A percentile compares a stretch with the other conserved stretches of the same genome.
These are phyloP conservation scores for Silene conica DNA, from an alignment of 148 eudicot genomes.

Conservation along the genomic window DNA sequence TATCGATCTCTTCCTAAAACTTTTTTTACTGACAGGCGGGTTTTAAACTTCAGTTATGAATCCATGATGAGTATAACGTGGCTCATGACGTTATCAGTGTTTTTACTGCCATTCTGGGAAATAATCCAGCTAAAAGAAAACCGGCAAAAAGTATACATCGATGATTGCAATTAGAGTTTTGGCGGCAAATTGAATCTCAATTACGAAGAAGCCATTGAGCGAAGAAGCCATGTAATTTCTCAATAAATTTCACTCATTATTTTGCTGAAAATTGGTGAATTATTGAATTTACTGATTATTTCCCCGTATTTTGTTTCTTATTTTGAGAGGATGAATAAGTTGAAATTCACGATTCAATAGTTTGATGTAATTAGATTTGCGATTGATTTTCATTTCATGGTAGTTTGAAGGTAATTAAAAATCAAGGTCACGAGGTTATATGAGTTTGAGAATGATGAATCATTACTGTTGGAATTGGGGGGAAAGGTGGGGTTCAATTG, in stretches of 20 bases:
- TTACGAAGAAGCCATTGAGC: too few relatives aligned
- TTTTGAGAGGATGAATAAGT: background rate
- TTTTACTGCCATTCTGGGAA: too few relatives aligned
- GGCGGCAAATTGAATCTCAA: constrained; percentile 4
- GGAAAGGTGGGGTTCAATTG: too few relatives aligned
- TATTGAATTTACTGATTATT: background rate
- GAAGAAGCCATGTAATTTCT: background rate
- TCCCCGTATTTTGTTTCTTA: background rate
- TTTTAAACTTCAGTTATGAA: too few relatives aligned
- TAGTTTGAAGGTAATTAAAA: background rate
- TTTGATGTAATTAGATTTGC: background rate
- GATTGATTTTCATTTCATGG: background rate
- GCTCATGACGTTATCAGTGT: background rate
- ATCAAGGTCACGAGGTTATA: background rate
- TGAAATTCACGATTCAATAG: background rate
- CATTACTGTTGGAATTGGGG: too few relatives aligned
- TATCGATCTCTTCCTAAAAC: background rate
- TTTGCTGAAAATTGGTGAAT: background rate
- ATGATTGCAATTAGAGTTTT: background rate
- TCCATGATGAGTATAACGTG: too few relatives aligned
- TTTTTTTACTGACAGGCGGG: background rate
- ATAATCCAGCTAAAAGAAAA: too few relatives aligned
- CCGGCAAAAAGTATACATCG: background rate
- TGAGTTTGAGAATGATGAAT: background rate
- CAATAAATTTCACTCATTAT: background rate